phyloP scores from a whole-genome alignment of 2,329 filamentous ascomycete genomes.

The Dryadomyces quercivorus region DNA sequence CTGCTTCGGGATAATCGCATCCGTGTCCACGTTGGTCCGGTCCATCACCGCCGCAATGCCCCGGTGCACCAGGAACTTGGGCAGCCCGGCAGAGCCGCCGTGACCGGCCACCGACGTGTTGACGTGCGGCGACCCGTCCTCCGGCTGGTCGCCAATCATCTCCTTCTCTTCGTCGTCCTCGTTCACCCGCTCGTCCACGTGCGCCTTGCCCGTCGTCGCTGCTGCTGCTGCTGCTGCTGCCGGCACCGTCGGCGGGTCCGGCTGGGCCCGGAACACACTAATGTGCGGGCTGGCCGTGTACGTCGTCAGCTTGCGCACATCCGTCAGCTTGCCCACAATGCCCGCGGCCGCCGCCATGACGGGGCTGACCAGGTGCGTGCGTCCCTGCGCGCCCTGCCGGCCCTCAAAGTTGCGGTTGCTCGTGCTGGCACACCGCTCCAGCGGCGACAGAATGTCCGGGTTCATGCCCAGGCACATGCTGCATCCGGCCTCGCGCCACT shows the following conservation, averaged over 20 bases:
- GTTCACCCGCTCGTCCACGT: constrained; percentile 39
- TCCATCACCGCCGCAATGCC: constrained; percentile 83
- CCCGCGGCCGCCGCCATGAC: constrained; percentile 91
- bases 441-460: constrained; percentile 85
- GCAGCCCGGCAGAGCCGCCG: constrained; percentile 50
- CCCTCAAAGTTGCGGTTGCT: constrained; percentile 98
- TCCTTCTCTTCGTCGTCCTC: constrained; percentile 41
- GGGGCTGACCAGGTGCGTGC: constrained; percentile 93
- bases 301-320: constrained; percentile 68
- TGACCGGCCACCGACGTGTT: constrained; percentile 43
- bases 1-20: constrained; percentile 98
- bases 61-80: constrained; percentile 73
- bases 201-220: constrained; percentile 24
- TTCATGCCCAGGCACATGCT: constrained; percentile 99
- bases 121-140: constrained; percentile 50
- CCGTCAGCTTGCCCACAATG: constrained; percentile 80
- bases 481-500: constrained; percentile 97
- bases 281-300: constrained; percentile 49
- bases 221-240: too few species aligned
- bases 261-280: constrained; percentile 32
- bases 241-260: background rate
- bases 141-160: constrained; percentile 41
- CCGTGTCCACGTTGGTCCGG: constrained; percentile 89
- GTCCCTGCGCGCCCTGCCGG: constrained; percentile 79
- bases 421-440: constrained; percentile 88